Evolutionary conservation across 2,329 filamentous ascomycete genomes (phyloP).

Genomic region (Pestalotiopsis sp.): DNA sequence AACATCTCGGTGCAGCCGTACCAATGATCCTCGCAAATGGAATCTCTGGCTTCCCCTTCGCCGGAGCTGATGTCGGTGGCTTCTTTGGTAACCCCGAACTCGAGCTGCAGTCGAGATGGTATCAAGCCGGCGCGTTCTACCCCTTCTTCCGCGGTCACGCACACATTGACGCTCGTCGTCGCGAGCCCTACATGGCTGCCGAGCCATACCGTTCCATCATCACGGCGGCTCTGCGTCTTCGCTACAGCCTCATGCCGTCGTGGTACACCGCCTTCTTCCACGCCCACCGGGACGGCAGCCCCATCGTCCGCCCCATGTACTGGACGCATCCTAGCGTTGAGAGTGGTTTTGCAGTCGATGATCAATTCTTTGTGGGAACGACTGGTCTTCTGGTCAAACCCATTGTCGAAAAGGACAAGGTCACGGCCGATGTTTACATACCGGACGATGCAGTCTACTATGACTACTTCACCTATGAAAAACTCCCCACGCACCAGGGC

Average conservation of each 20-base stretch:
- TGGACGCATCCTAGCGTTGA: conserved; percentile 89
- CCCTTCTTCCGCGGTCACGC: conserved; percentile 98
- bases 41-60: conserved; percentile 90
- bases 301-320: conserved; percentile 89
- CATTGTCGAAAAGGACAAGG: conserved; percentile 75
- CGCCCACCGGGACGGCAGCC: conserved; percentile 78
- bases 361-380: conserved; percentile 88
- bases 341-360: conserved; percentile 82
- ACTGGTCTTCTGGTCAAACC: conserved; percentile 94
- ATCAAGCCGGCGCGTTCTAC: conserved; percentile 94
- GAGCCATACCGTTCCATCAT: conserved; percentile 87
- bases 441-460: conserved; percentile 90
- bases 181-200: conserved; percentile 87
- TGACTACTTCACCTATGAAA: conserved; percentile 88
- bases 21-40: conserved; percentile 95
- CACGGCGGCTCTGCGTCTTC: conserved; percentile 81
- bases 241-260: conserved; percentile 85
- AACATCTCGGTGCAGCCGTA: conserved; percentile 82
- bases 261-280: conserved; percentile 99
- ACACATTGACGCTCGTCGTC: conserved; percentile 91
- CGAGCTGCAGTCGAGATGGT: conserved; percentile 91
- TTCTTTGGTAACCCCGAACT: conserved; percentile 98
- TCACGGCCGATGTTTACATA: conserved; percentile 78
- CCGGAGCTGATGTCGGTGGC: conserved; percentile 92
- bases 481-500: conserved; percentile 69